Conservation (phyloP, 1,284 basidiomycete species). For the Ceratobasidium sp. region DNA sequence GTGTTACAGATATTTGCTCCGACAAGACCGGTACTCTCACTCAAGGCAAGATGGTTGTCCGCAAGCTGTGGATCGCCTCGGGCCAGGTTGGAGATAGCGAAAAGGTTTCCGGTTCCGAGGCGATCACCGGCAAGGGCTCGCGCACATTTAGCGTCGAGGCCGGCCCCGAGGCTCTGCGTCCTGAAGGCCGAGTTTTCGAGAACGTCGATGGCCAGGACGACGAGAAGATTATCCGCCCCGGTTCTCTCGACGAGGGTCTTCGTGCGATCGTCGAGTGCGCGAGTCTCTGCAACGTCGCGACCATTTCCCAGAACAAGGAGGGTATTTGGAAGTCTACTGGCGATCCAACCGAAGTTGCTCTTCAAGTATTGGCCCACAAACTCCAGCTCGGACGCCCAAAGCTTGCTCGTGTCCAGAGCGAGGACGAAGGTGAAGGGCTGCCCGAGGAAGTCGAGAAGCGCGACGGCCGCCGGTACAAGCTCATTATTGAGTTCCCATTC, state of each 20-base stretch:
- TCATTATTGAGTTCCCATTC: slow-evolving; percentile 61
- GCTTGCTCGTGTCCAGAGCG: slow-evolving; percentile 22
- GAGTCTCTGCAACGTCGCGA: slow-evolving; percentile 57
- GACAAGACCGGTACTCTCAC: slow-evolving; percentile 65
- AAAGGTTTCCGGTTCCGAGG: neutral
- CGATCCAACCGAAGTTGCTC: slow-evolving; percentile 72
- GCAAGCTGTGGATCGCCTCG: slow-evolving; percentile 27
- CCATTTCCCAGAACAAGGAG: slow-evolving; percentile 50
- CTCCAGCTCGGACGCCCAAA: slow-evolving; percentile 42
- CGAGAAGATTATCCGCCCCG: slow-evolving; percentile 4
- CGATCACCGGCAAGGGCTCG: slow-evolving; percentile 4
- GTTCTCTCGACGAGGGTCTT: slow-evolving; percentile 4
- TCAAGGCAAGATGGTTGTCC: slow-evolving; percentile 53
- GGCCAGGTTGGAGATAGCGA: slow-evolving; percentile 17
- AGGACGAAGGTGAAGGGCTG: slow-evolving; percentile 5
- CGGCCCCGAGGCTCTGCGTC: slow-evolving; percentile 16
- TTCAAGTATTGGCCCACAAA: slow-evolving; percentile 65
- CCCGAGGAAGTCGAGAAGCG: slow-evolving; percentile 18
- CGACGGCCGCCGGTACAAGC: slow-evolving; percentile 39
- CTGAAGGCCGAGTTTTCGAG: slow-evolving; percentile 32
- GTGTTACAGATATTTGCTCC: slow-evolving; percentile 61
- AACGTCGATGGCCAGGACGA: neutral
- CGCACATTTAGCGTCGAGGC: slow-evolving; percentile 30
- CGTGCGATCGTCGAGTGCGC: slow-evolving; percentile 32
- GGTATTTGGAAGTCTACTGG: slow-evolving; percentile 70